These are phyloP conservation scores for Arxiozyma heterogenica DNA, from an alignment of 1,139 yeast genomes.

Conservation along the genomic window DNA sequence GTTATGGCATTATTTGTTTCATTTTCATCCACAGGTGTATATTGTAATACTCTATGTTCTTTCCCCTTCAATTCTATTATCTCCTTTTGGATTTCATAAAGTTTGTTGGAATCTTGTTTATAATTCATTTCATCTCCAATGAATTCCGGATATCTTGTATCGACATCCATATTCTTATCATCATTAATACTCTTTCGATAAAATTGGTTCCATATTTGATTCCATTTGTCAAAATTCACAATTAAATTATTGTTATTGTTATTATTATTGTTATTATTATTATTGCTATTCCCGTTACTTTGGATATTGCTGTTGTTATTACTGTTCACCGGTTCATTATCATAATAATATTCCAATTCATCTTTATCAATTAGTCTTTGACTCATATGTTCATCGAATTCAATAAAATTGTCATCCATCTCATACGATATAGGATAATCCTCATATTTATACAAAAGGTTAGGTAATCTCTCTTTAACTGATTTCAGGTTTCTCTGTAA, in stretches of 20 bases:
- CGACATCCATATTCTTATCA: background rate
- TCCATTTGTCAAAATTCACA: constrained; percentile 1
- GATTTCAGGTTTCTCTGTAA: constrained; percentile 14
- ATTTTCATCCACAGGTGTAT: background rate
- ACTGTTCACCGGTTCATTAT: background rate
- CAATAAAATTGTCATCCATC: constrained; percentile 23
- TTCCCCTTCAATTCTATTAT: background rate
- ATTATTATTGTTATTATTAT: constrained; percentile 1
- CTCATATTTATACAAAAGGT: constrained; percentile 13
- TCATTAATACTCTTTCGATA: background rate
- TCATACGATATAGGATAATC: constrained; percentile 30
- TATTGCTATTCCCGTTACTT: no score
- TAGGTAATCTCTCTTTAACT: constrained; percentile 13
- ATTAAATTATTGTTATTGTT: constrained; percentile 13
- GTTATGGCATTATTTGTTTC: background rate
- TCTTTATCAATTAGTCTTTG: constrained; percentile 1
- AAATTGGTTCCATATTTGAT: background rate
- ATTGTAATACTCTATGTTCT: background rate
- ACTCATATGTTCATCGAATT: constrained; percentile 23
- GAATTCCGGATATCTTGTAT: background rate
- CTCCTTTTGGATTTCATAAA: background rate
- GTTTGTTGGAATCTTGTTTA: background rate
- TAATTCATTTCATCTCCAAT: background rate
- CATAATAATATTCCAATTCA: background rate
- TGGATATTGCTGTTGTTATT: constrained; percentile 1